phyloP scores from a whole-genome alignment of 176 grass and related monocot genomes.

The Canna indica region DNA sequence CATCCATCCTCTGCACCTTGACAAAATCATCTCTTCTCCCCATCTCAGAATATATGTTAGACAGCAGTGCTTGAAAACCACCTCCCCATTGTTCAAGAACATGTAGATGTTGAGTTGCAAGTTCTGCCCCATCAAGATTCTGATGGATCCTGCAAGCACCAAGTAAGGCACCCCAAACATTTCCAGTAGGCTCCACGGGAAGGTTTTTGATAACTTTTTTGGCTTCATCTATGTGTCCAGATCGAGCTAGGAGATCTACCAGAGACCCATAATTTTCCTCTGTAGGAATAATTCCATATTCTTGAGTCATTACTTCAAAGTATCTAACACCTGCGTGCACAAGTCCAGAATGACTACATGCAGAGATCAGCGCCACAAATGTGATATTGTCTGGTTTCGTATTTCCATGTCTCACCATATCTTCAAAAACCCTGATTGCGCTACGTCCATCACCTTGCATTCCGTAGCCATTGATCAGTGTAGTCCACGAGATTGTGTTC shows the following conservation, averaged over 20 bases:
- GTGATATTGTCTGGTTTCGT: slow-evolving; percentile 19
- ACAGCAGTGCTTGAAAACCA: slow-evolving; percentile 20
- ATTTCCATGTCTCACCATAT: slow-evolving; percentile 21
- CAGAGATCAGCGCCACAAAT: slow-evolving; percentile 30
- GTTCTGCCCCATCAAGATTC: slow-evolving; percentile 18
- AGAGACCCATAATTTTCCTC: slow-evolving; percentile 33
- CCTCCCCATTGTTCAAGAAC: background rate
- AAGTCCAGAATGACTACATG: slow-evolving; percentile 34
- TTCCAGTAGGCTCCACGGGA: slow-evolving; percentile 6
- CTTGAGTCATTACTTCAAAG: slow-evolving; percentile 21
- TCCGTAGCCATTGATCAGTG: slow-evolving; percentile 25
- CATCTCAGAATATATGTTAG: slow-evolving; percentile 24
- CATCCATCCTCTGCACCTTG: slow-evolving; percentile 10
- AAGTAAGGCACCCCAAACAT: slow-evolving; percentile 29
- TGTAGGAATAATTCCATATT: slow-evolving; percentile 19
- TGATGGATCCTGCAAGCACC: slow-evolving; percentile 28
- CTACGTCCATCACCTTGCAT: slow-evolving; percentile 23
- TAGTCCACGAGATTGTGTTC: slow-evolving; percentile 22
- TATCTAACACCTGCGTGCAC: slow-evolving; percentile 25
- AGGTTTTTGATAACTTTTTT: slow-evolving; percentile 19
- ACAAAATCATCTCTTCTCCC: slow-evolving; percentile 21
- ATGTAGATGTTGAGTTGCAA: slow-evolving; percentile 7
- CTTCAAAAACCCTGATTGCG: slow-evolving; percentile 21
- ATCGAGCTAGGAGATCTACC: slow-evolving; percentile 27
- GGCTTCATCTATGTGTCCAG: slow-evolving; percentile 24